A percentile compares a stretch with the other conserved stretches of the same genome.
phyloP scores from a whole-genome alignment of 2,329 filamentous ascomycete genomes.

The Ophiostoma australiae region DNA sequence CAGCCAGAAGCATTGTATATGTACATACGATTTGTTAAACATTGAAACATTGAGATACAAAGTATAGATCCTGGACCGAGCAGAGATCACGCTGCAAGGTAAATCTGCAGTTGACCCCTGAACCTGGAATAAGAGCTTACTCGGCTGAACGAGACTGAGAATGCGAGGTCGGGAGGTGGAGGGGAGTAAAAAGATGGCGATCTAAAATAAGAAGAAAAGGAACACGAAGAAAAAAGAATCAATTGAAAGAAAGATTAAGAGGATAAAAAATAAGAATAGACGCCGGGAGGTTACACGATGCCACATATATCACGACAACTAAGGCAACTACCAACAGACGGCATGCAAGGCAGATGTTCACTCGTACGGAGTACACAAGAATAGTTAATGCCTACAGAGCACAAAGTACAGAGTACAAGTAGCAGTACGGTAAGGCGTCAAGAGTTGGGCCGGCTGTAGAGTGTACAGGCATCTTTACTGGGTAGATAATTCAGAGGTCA shows the following conservation, averaged over 20 bases:
- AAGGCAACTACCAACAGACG: not conserved
- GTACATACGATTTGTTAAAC: too few relatives aligned
- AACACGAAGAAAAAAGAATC: not conserved
- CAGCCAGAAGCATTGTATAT: too few relatives aligned
- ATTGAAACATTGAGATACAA: not conserved
- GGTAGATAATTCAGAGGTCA: not conserved
- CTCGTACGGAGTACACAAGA: not conserved
- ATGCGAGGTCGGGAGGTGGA: not conserved
- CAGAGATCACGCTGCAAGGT: not conserved
- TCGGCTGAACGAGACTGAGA: not conserved
- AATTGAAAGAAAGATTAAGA: not conserved
- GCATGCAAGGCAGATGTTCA: not conserved
- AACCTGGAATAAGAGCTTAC: not conserved
- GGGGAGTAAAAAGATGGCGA: not conserved
- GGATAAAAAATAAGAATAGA: not conserved
- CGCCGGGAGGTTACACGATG: not conserved
- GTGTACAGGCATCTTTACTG: too few relatives aligned
- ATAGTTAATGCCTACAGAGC: too few relatives aligned
- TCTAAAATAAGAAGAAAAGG: not conserved
- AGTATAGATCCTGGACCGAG: too few relatives aligned
- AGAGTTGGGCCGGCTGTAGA: not conserved
- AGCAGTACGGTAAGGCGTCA: not conserved
- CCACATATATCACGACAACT: conserved; percentile 2
- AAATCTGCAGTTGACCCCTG: not conserved
- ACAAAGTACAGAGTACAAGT: not conserved